Evolutionary conservation across 2,329 filamentous ascomycete species (phyloP), one percentile per base, ranked within the genome.

Genomic region (Pestalotiopsis sp.): DNA sequence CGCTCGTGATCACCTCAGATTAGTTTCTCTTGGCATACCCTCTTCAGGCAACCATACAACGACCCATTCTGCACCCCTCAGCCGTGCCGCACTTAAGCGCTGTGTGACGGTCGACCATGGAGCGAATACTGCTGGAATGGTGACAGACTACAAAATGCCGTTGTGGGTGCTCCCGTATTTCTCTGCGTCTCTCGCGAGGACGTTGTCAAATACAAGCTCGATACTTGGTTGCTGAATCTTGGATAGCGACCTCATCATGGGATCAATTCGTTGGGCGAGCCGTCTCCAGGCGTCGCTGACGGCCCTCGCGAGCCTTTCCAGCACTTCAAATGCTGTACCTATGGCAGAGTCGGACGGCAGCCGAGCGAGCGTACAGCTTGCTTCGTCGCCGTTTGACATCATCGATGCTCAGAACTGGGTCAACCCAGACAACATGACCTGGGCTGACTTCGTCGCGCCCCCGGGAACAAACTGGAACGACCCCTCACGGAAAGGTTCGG

Each of bases 361-460:
- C 3, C 39, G 11, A 7, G 5, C 13, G n/a, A 38, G 36, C 17
- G 25, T 23, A 13, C 36, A 31, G 12, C 36, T 31, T 23, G 39
- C 31, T 12, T 64, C 59, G 20, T 80, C 84, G 59, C 84, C 85
- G 0, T 87, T 88, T 72, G 77, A 80, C 17, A 77, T 85, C 3
- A 79, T 87, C 45, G 86, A 88, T 71, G 80, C 81, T 52, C 86
- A 87, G 73, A 80, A 84, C 41, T 86, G 85, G 82, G 83, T 84
- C 7, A 86, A 86, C 68, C 84, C 85, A 0, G 84, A 86, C 70
- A 82, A 85, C 73, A 86, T 87, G 85, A 86, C 83, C 11, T 86
- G 83, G 84, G 80, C 73, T 5, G 84, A 88, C 70, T 87, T 81
- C 71, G 79, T 78, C 12, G 75, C 77, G 17, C 83, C 83, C 1